Conservation (phyloP, 768 basidiomycete species). For the Aureoboletus auriporus region DNA sequence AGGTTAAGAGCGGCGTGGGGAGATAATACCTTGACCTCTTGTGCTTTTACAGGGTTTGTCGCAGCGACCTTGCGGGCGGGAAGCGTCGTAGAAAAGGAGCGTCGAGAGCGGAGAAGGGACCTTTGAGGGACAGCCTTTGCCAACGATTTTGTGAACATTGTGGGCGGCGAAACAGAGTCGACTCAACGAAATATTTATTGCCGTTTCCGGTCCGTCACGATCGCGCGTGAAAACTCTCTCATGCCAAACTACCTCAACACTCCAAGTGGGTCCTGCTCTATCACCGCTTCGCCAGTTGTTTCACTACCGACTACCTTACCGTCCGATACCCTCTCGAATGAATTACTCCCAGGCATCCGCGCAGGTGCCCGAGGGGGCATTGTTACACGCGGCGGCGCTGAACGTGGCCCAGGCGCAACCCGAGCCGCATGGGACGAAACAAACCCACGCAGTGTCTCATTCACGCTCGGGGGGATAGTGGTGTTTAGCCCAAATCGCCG, state of each 20-base stretch:
- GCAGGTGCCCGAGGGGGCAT: conserved; percentile 18
- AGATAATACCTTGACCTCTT: conserved; percentile 67
- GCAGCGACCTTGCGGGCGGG: conserved; percentile 58
- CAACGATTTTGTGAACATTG: conserved; percentile 67
- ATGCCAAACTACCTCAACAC: conserved; percentile 22
- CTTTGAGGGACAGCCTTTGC: conserved; percentile 32
- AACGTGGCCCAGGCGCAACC: conserved; percentile 1
- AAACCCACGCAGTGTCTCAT: conserved; percentile 20
- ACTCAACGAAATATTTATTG: too few species aligned
- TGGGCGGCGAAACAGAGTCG: conserved; percentile 12
- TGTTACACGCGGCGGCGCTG: conserved; percentile 17
- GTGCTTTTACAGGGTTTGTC: conserved; percentile 72
- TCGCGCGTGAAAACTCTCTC: too few species aligned
- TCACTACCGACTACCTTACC: conserved; percentile 1
- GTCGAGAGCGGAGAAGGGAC: conserved; percentile 48
- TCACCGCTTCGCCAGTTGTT: conserved; percentile 8
- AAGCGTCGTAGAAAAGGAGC: conserved; percentile 66
- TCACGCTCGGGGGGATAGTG: conserved; percentile 13
- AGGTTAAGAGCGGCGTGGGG: conserved; percentile 3
- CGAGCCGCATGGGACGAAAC: conserved; percentile 14
- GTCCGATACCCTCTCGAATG: conserved; percentile 24
- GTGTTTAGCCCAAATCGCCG: conserved; percentile 13
- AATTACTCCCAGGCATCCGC: conserved; percentile 27
- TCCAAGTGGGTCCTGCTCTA: conserved; percentile 29
- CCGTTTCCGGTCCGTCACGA: conserved; percentile 16